Base-by-base conservation (phyloP, 1,139 yeast species). In the Wickerhamomyces sp. region DNA sequence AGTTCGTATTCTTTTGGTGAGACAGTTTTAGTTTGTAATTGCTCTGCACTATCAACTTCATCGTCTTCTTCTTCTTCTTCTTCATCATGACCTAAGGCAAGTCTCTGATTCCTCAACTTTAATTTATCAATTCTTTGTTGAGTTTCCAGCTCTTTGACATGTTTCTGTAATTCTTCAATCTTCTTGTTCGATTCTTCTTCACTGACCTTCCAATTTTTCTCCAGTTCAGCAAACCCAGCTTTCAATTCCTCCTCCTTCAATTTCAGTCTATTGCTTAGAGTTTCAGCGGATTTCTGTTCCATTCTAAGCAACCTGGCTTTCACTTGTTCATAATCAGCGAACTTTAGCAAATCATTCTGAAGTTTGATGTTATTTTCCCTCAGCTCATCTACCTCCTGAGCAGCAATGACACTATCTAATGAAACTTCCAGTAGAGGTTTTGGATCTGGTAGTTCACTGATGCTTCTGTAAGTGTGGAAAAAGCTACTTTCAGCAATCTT, bases 361-460 rank as follows among this genome's bases (percentile, higher is more conserved):
- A 89, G 68, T 15, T 64, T 61, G 4, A 68, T 65, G 47, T 84
- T 78, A 58, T 85, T 88, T 26, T 68, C 67, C 50, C 74, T 72
- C 43, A 85, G 64, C 11, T 67, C 66, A 2, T 74, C 75, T 3
- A 76, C 67, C 47, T 87, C 90, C 13, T 77, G 71, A 1, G 76
- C 72, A 34, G 78, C 76, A 11, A 75, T 65, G n/a, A 85, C 81
- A 3, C 88, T 78, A 45, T 84, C 88, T 33, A 86, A 65, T 4
- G 94, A 79, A 34, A 79, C 75, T 57, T 86, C 89, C 47, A 91
- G 68, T 40, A 91, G 66, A 3, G 96, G 95, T 49, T 76, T 77
- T 4, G 98, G 98, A 65, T 93, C 97, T 0, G 98, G 97, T 0
- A 95, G 93, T 60, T 91, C 96, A 2, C 90, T 88, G 13, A 93